Evolutionary conservation across 768 basidiomycete genomes (phyloP).

Genomic region (Agaricus subrufescens): DNA sequence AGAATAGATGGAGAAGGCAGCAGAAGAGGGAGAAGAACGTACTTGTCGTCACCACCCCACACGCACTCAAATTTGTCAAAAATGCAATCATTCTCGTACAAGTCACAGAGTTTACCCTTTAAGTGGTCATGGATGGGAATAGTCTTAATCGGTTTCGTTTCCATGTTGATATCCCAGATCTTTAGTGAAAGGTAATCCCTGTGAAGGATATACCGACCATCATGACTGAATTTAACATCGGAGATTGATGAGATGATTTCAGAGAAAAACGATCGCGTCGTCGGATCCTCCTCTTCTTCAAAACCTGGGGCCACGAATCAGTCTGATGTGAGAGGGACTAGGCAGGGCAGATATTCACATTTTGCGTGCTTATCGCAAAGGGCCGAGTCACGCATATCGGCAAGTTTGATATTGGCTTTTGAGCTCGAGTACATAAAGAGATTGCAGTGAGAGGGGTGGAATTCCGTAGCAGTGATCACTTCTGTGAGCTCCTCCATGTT

Average conservation of each 20-base stretch:
- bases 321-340: constrained; percentile 7
- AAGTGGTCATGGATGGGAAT: constrained; percentile 99
- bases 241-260: constrained; percentile 99
- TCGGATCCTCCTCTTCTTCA: constrained; percentile 98
- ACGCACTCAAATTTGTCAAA: constrained; percentile 99
- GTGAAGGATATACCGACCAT: constrained; percentile 94
- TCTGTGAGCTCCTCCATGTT: constrained; percentile 99
- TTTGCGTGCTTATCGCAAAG: constrained; percentile 95
- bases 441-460: constrained; percentile 97
- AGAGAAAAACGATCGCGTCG: constrained; percentile 97
- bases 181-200: constrained; percentile 97
- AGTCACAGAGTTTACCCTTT: constrained; percentile 93
- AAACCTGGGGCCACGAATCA: constrained; percentile 57
- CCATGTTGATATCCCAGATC: constrained; percentile 99
- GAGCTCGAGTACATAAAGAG: constrained; percentile 99
- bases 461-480: constrained; percentile 99
- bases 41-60: constrained; percentile 96
- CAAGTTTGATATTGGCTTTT: constrained; percentile 98
- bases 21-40: constrained; percentile 37
- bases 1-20: constrained; percentile 4
- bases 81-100: constrained; percentile 99
- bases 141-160: constrained; percentile 91
- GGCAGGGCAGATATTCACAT: constrained; percentile 49
- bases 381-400: constrained; percentile 98
- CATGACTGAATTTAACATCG: constrained; percentile 98